Evolutionary conservation across 202 grass and related monocot species (phyloP).

Genomic region (Saccharum hybrid): DNA sequence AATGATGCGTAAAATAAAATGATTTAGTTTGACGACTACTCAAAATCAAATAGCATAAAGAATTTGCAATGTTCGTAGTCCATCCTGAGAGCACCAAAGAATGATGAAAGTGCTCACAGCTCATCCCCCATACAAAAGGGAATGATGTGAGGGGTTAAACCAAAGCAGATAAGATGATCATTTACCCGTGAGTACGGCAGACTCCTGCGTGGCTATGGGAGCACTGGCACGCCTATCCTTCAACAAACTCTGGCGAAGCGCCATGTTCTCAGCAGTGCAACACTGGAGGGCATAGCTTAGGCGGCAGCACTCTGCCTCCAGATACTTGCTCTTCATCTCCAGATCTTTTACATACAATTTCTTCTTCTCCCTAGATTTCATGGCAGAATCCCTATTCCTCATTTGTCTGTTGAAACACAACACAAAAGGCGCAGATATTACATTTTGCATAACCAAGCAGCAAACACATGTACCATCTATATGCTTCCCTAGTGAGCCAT

Average conservation of each 20-base stretch:
- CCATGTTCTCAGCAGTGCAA: constrained; percentile 74
- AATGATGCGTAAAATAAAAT: neutral
- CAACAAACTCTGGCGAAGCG: constrained; percentile 69
- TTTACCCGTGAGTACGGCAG: constrained; percentile 95
- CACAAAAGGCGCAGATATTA: constrained; percentile 8
- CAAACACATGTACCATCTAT: neutral
- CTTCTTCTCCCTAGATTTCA: constrained; percentile 92
- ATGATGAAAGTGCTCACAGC: neutral
- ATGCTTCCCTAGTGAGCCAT: neutral
- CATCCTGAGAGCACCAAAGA: constrained; percentile 22
- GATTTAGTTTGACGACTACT: neutral
- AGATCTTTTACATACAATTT: constrained; percentile 86
- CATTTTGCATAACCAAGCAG: neutral
- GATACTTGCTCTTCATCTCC: constrained; percentile 77
- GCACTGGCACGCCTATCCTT: constrained; percentile 64
- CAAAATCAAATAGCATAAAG: neutral
- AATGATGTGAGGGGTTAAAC: constrained; percentile 1
- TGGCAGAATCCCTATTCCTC: constrained; percentile 87
- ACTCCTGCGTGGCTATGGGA: constrained; percentile 78
- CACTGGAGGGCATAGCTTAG: constrained; percentile 82
- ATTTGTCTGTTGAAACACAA: constrained; percentile 63
- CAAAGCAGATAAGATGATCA: neutral
- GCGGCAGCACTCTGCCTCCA: constrained; percentile 79
- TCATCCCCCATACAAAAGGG: neutral
- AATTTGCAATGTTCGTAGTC: neutral